Conservation (phyloP, 306 rosid genomes). For the Casuarina cunninghamiana region DNA sequence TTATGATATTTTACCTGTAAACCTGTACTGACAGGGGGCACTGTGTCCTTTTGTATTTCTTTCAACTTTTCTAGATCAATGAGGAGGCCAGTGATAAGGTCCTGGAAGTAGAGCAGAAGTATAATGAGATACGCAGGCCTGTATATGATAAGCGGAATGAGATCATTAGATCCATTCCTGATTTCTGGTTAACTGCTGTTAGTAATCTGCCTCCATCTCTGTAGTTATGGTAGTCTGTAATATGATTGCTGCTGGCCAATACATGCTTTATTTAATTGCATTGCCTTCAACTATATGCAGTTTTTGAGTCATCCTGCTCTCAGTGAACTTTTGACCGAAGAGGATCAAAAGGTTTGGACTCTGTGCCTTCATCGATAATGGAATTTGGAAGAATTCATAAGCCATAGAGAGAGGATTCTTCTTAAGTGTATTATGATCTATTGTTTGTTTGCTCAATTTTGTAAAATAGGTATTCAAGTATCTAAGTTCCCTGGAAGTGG, state of each 20-base stretch:
- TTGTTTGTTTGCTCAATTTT: slow-evolving; percentile 10
- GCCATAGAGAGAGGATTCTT: background rate
- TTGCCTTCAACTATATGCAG: slow-evolving; percentile 35
- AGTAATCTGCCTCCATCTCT: slow-evolving; percentile 32
- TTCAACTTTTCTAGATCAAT: slow-evolving; percentile 54
- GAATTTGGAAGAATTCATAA: background rate
- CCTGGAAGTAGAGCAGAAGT: slow-evolving; percentile 87
- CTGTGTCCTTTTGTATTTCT: slow-evolving; percentile 7
- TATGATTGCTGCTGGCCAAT: background rate
- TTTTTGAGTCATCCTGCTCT: slow-evolving; percentile 81
- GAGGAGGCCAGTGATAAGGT: slow-evolving; percentile 94
- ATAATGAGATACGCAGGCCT: slow-evolving; percentile 78
- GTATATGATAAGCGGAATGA: slow-evolving; percentile 75
- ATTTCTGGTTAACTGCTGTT: slow-evolving; percentile 92
- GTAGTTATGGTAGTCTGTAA: background rate
- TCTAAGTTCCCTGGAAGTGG: slow-evolving; percentile 83
- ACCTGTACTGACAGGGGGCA: background rate
- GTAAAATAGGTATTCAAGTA: slow-evolving; percentile 73
- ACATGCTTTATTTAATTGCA: background rate
- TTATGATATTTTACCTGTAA: background rate
- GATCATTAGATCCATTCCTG: slow-evolving; percentile 79
- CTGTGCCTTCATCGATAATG: background rate
- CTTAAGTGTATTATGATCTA: background rate
- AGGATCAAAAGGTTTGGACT: slow-evolving; percentile 75
- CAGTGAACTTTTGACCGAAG: slow-evolving; percentile 68